Base-by-base conservation (phyloP, 768 basidiomycete species). In the Infundibulicybe gibba region DNA sequence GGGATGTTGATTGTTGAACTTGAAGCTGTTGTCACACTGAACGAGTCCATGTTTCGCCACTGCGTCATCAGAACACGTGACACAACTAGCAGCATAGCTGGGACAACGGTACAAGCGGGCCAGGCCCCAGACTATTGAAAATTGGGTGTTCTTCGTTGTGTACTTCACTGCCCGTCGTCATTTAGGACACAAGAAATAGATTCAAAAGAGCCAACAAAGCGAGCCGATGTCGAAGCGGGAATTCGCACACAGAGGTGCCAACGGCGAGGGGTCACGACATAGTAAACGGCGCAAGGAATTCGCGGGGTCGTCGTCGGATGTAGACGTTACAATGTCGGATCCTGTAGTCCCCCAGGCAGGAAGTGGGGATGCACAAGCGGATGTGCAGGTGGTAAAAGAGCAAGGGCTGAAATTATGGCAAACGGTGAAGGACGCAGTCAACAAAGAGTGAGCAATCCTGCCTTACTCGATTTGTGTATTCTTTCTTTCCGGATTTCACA, bases 391-490 rank as follows among this genome's bases (percentile, higher is more conserved):
- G 25, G 75, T 85, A 61, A 83, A 76, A 60, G 81, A 82, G 66
- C 76, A 81, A 61, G 88, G 83, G 39, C 62, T 83, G 67, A 77
- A 74, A 66, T 64, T 90, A 69, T 90, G 86, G 84, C 80, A 84
- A 61, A 79, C 77, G 33, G 75, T 91, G 63, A 87, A 80, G 76
- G 85, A 88, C 65, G 89, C 87, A 60, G 81, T 82, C 62, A 86
- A 83, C 74, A 87, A 88, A 77, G 87, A 90, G 90, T 91, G 77
- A 76, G 88, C 87, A 69, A 66, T 69, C 67, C 60, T 64, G 61
- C 63, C 62, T 64, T 71, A 66, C 69, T 69, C 67, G 65, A 70
- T 69, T 68, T 60, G 66, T 61, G 63, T 66, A 59, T 49, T 58
- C 49, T 61, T 54, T 61, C 54, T 53, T 55, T 54, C 48, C 49